These are phyloP conservation scores for Lentinus tigrinus DNA, from an alignment of 768 basidiomycete species.

Conservation along the genomic window DNA sequence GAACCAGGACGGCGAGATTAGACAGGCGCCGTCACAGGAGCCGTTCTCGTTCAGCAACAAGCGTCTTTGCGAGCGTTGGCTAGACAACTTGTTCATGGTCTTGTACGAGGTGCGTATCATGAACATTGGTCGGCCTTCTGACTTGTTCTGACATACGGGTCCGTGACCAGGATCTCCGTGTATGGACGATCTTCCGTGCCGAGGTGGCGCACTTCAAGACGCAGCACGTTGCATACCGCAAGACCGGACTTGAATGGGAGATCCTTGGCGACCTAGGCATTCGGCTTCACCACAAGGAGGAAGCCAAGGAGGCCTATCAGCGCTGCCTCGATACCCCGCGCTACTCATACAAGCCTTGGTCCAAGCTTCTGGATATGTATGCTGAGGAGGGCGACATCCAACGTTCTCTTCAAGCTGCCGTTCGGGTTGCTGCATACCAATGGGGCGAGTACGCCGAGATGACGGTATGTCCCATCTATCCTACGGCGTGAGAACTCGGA, in stretches of 20 bases:
- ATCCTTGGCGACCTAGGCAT: conserved; percentile 92
- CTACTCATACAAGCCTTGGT: conserved; percentile 92
- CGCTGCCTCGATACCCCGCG: conserved; percentile 84
- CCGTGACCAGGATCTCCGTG: conserved; percentile 76
- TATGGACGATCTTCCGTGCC: conserved; percentile 99
- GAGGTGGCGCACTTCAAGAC: conserved; percentile 99
- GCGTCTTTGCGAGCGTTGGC: conserved; percentile 94
- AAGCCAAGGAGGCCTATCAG: conserved; percentile 97
- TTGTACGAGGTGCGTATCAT: conserved; percentile 76
- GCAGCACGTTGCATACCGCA: conserved; percentile 95
- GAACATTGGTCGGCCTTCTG: background rate
- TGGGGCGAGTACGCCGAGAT: conserved; percentile 87
- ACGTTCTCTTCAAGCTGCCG: conserved; percentile 85
- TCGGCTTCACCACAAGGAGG: conserved; percentile 96
- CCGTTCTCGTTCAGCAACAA: conserved; percentile 94
- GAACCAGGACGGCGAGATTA: conserved; percentile 24
- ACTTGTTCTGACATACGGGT: background rate
- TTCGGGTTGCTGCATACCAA: conserved; percentile 91
- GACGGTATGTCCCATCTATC: conserved; percentile 54
- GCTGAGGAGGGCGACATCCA: conserved; percentile 96
- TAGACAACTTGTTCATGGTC: conserved; percentile 98
- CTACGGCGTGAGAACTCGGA: too few species aligned
- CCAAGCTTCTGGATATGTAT: conserved; percentile 92
- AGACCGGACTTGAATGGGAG: conserved; percentile 98
- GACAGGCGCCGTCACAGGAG: conserved; percentile 39